phyloP scores from a whole-genome alignment of 2,329 filamentous ascomycete genomes.

The Pestalotiopsis sp. region DNA sequence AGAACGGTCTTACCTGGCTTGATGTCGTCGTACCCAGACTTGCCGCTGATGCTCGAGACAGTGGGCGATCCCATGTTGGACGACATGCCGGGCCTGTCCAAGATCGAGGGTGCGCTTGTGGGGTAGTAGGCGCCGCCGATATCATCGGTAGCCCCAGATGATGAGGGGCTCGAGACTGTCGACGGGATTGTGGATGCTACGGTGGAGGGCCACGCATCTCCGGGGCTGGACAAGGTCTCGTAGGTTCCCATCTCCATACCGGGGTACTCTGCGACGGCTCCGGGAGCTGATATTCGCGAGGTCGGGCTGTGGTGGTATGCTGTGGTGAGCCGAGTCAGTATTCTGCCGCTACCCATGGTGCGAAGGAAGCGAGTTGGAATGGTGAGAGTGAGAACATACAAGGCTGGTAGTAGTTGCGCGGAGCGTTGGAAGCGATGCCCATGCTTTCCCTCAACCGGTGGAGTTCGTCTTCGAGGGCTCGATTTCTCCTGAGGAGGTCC shows the following conservation, averaged over 20 bases:
- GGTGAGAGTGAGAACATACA: conserved; percentile 19
- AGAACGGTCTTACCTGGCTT: conserved; percentile 31
- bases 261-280: conserved; percentile 45
- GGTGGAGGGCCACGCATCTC: conserved; percentile 47
- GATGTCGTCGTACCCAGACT: conserved; percentile 35
- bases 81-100: conserved; percentile 34
- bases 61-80: conserved; percentile 31
- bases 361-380: too few relatives aligned
- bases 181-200: conserved; percentile 47
- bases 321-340: not conserved
- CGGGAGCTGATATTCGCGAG: conserved; percentile 46
- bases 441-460: conserved; percentile 45
- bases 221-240: conserved; percentile 41
- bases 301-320: conserved; percentile 34
- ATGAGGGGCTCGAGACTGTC: conserved; percentile 54
- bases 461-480: conserved; percentile 56
- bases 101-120: conserved; percentile 49
- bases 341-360: not conserved
- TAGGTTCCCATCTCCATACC: conserved; percentile 44
- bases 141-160: conserved; percentile 49
- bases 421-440: conserved; percentile 36
- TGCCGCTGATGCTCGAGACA: conserved; percentile 30
- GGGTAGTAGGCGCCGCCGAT: conserved; percentile 50
- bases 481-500: conserved; percentile 53
- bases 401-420: conserved; percentile 25